phyloP scores from a whole-genome alignment of 176 grass and related monocot genomes.

The Oryza meyeriana region DNA sequence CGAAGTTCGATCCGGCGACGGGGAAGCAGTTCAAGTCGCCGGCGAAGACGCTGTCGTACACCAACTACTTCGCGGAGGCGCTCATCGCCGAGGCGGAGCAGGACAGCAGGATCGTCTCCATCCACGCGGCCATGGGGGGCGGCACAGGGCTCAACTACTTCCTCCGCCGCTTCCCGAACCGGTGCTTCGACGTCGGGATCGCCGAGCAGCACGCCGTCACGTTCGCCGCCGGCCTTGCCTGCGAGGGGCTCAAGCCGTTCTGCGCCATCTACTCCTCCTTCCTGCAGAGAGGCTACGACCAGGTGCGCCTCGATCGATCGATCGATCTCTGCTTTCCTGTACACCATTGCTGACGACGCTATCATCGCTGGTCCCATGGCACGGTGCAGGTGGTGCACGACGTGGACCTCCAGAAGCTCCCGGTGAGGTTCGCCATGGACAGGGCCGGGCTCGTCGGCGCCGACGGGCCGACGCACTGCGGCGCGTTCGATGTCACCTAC shows the following conservation, averaged over 20 bases:
- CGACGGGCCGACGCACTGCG: slow-evolving; percentile 88
- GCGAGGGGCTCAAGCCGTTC: slow-evolving; percentile 95
- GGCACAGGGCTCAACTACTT: slow-evolving; percentile 97
- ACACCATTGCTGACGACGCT: neutral
- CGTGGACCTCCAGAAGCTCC: slow-evolving; percentile 92
- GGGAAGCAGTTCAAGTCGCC: slow-evolving; percentile 85
- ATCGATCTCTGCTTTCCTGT: neutral
- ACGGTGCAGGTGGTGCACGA: slow-evolving; percentile 72
- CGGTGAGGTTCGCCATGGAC: slow-evolving; percentile 95
- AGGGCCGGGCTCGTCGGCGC: slow-evolving; percentile 87
- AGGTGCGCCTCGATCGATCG: slow-evolving; percentile 26
- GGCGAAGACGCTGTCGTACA: slow-evolving; percentile 75
- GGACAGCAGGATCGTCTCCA: slow-evolving; percentile 82
- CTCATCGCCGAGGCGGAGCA: slow-evolving; percentile 89
- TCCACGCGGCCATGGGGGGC: slow-evolving; percentile 97
- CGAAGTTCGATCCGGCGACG: slow-evolving; percentile 90
- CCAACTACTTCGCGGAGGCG: slow-evolving; percentile 89
- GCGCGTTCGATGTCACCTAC: slow-evolving; percentile 89
- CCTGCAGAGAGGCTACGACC: slow-evolving; percentile 96
- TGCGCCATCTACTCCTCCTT: slow-evolving; percentile 97
- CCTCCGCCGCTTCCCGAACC: slow-evolving; percentile 82
- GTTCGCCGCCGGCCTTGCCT: slow-evolving; percentile 88
- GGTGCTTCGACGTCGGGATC: slow-evolving; percentile 97
- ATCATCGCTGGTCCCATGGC: neutral
- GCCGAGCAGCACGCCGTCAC: slow-evolving; percentile 98